These are phyloP conservation scores for Phytopythium montanum DNA, from an alignment of 352 stramenopile genomes.

Conservation along the genomic window DNA sequence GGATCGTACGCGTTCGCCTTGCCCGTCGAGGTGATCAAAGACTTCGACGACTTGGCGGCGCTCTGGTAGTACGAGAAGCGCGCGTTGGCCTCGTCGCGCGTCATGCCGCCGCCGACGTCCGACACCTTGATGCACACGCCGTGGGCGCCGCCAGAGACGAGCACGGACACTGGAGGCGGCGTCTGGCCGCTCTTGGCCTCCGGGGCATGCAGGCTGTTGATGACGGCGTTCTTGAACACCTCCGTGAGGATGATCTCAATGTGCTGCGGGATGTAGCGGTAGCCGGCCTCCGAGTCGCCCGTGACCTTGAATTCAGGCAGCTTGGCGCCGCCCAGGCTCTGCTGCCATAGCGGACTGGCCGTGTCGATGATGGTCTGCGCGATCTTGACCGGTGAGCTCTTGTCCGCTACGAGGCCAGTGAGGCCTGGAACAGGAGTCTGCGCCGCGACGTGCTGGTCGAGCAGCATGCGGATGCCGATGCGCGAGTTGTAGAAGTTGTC, in stretches of 20 bases:
- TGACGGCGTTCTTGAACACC: conserved; percentile 76
- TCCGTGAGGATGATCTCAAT: conserved; percentile 82
- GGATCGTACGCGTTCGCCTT: conserved; percentile 52
- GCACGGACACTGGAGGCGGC: conserved; percentile 52
- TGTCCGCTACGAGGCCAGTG: conserved; percentile 59
- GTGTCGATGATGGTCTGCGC: conserved; percentile 49
- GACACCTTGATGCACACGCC: conserved; percentile 83
- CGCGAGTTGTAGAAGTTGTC: conserved; percentile 84
- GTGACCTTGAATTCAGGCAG: conserved; percentile 57
- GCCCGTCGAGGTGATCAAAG: conserved; percentile 6
- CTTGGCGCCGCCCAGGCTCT: conserved; percentile 36
- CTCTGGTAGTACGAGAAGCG: conserved; percentile 62
- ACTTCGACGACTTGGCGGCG: conserved; percentile 12
- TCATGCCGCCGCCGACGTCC: conserved; percentile 71
- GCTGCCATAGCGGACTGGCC: conserved; percentile 51
- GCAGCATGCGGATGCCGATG: conserved; percentile 80
- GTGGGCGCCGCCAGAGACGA: conserved; percentile 60
- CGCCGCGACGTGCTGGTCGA: conserved; percentile 73
- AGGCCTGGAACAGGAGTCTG: conserved; percentile 54
- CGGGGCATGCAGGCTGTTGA: conserved; percentile 57
- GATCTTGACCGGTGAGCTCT: conserved; percentile 68
- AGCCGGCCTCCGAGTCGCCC: conserved; percentile 51
- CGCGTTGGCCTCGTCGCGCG: conserved; percentile 62
- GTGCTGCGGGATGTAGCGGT: conserved; percentile 79
- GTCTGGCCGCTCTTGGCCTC: conserved; percentile 10